phyloP scores from a whole-genome alignment of 805 yeast genomes.

The Kuraishia ogatae region DNA sequence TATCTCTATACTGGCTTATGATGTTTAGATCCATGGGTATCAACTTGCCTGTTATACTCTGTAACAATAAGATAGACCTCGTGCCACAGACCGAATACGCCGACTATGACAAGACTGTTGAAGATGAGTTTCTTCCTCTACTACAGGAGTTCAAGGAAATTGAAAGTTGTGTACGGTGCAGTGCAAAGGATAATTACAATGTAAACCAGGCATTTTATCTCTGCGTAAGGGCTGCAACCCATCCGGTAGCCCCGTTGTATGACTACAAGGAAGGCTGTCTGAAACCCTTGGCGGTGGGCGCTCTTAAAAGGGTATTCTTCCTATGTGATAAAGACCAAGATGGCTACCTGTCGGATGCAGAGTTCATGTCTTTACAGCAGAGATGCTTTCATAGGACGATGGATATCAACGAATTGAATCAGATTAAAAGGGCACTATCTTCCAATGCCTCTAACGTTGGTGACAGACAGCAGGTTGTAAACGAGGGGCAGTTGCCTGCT shows the following conservation, averaged over 20 bases:
- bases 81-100: slow-evolving; percentile 11
- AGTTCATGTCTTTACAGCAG: slow-evolving; percentile 59
- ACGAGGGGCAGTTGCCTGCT: neutral
- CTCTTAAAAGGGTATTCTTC: slow-evolving; percentile 74
- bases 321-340: slow-evolving; percentile 88
- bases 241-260: slow-evolving; percentile 87
- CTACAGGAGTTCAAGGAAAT: slow-evolving; percentile 89
- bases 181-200: slow-evolving; percentile 77
- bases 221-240: slow-evolving; percentile 88
- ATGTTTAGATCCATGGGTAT: slow-evolving; percentile 88
- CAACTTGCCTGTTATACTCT: slow-evolving; percentile 84
- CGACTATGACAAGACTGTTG: slow-evolving; percentile 34
- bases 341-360: slow-evolving; percentile 65
- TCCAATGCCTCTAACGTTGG: neutral
- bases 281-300: slow-evolving; percentile 69
- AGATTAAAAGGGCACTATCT: slow-evolving; percentile 25
- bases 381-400: slow-evolving; percentile 60
- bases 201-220: slow-evolving; percentile 88
- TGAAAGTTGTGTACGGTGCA: slow-evolving; percentile 83
- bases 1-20: slow-evolving; percentile 92
- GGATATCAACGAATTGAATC: slow-evolving; percentile 37
- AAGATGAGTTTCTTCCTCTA: slow-evolving; percentile 80
- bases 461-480: neutral
- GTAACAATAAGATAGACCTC: slow-evolving; percentile 72
- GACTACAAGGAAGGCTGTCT: slow-evolving; percentile 84